Conservation (phyloP, 768 basidiomycete species). For the Boletales sp. region DNA sequence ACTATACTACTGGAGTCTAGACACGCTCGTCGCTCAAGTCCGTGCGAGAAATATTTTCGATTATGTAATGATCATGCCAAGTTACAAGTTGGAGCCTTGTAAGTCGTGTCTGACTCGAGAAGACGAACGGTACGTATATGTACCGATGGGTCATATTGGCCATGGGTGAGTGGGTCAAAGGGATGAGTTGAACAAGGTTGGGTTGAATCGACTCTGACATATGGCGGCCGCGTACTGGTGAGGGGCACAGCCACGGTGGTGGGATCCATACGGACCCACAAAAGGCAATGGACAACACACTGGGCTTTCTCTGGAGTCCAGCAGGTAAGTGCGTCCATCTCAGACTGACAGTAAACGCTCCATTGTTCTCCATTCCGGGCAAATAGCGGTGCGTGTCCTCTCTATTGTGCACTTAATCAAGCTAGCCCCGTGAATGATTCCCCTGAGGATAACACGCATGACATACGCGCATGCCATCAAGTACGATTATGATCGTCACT, state of each 20-base stretch:
- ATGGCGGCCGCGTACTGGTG: too few relatives aligned
- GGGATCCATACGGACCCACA: constrained; percentile 42
- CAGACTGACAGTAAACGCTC: too few relatives aligned
- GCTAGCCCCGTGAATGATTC: constrained; percentile 5
- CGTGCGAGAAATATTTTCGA: constrained; percentile 15
- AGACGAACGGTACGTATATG: too few relatives aligned
- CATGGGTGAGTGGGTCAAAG: not conserved
- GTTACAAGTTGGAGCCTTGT: too few relatives aligned
- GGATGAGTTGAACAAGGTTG: not conserved
- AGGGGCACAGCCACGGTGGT: constrained; percentile 36
- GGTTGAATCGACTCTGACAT: too few relatives aligned
- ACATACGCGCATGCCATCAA: not conserved
- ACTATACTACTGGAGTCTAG: not conserved
- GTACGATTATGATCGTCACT: not conserved
- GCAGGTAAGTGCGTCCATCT: not conserved
- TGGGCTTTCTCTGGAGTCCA: not conserved
- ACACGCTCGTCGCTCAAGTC: constrained; percentile 5
- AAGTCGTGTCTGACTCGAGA: too few relatives aligned
- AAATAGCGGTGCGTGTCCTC: constrained; percentile 17
- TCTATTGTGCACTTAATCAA: constrained; percentile 26
- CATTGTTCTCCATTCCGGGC: constrained; percentile 30
- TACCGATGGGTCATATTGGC: too few relatives aligned
- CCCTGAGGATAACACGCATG: not conserved
- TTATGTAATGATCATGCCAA: constrained; percentile 19
- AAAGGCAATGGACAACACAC: constrained; percentile 21